Base-by-base conservation (phyloP, 2,329 filamentous ascomycete genomes). In the Tolypocladium inflatum region DNA sequence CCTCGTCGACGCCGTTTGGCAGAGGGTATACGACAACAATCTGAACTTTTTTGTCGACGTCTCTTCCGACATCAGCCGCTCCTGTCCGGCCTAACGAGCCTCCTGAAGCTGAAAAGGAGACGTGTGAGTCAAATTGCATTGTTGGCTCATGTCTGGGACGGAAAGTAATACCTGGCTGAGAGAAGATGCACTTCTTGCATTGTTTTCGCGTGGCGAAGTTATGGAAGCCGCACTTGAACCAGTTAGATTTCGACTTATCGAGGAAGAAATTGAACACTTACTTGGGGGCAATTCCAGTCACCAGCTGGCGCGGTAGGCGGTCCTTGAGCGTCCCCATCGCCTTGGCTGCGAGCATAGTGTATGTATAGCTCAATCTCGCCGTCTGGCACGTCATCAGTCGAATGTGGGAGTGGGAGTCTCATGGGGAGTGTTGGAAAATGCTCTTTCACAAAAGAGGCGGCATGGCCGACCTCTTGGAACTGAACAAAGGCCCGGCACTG, bases 1-100 rank as follows among this genome's bases (percentile, higher is more conserved):
- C 84, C 70, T 93, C 90, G 8, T 80, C 88, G 7, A 90, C 83
- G 17, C 87, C 86, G 0, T 82, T 74, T 38, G 90, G 84, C 8
- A 95, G 74, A 9, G 86, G 86, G 60, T 89, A 85, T 30, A 94
- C 77, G 5, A 94, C 82, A 23, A 94, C 74, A 63, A 92, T 91
- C 63, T 91, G 89, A 1, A 89, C 91, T 1, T 86, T 82, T 0
- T 80, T 71, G 58, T 86, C 71, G 55, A 76, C 73, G 30, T 77
- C 76, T 64, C 81, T 78, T 21, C 75, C 74, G 35, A 77, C 76
- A 64, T 81, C 79, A 21, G 76, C 77, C 56, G 75, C 73, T 37
- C 78, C 78, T 23, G 78, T 80, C 6, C 81, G 67, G 52, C 71
- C 75, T 30, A 70, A 63, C 35, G 68, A 67, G 66, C 70, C 70